Evolutionary conservation across 2,329 filamentous ascomycete species (phyloP).

Genomic region (Pestalotiopsis sp.): DNA sequence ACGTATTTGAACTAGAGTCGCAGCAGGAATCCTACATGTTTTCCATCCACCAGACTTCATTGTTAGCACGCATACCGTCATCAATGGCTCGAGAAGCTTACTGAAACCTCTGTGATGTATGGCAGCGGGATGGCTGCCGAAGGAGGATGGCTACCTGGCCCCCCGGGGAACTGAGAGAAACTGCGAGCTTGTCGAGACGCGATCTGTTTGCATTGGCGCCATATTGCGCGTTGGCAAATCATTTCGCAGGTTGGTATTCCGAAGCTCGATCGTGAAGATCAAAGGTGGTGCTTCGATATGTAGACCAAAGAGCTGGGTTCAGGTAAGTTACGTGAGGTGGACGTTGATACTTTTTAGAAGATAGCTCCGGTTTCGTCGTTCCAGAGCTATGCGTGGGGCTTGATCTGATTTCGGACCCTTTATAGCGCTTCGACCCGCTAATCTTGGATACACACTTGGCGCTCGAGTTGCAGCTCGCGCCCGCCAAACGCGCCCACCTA

Average conservation of each 20-base stretch:
- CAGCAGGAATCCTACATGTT: constrained; percentile 61
- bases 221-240: constrained; percentile 36
- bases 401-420: neutral
- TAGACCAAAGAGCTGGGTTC: neutral
- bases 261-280: neutral
- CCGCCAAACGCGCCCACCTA: neutral
- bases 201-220: constrained; percentile 36
- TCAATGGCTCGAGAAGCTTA: constrained; percentile 29
- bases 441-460: neutral
- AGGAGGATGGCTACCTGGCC: constrained; percentile 29
- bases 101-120: constrained; percentile 59
- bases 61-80: constrained; percentile 28
- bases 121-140: constrained; percentile 52
- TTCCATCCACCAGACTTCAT: constrained; percentile 72
- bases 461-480: neutral
- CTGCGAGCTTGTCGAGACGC: constrained; percentile 37
- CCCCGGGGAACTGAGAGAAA: constrained; percentile 44
- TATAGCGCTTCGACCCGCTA: neutral
- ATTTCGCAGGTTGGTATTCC: constrained; percentile 25
- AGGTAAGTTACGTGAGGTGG: neutral
- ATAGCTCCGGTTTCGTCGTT: neutral
- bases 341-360: neutral
- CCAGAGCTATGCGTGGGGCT: neutral
- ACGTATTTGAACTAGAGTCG: constrained; percentile 30
- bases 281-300: neutral